Base-by-base conservation (phyloP, 2,329 filamentous ascomycete genomes). In the Colletotrichum lupini region DNA sequence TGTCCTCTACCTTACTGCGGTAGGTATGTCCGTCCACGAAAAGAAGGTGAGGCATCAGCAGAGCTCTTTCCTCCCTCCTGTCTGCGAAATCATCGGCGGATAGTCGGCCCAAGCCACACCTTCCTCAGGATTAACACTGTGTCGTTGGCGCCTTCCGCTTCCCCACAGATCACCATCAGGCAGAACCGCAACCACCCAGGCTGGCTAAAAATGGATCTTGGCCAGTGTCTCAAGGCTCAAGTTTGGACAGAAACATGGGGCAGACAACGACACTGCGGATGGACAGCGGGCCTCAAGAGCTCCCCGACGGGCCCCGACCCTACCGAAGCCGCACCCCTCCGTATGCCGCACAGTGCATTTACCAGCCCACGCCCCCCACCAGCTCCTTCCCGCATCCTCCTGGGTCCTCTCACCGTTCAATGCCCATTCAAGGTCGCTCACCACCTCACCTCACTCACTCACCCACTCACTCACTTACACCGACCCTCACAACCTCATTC, bases 281-380 rank as follows among this genome's bases (percentile, higher is more conserved):
- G 16, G 42, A 49, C 42, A 19, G 7, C 42, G 42, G 42, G n/a
- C 42, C 42, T 49, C 42, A 19, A 49, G 42, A 49, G 42, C 42
- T 49, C 60, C 37, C 42, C 28, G 28, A 28, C 30, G 26, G 26
- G 55, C 32, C 32, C 70, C 70, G 67, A 70, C 59, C 60, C 16
- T 65, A 35, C 67, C 60, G 70, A 65, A 65, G 55, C 66, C 53
- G 28, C 28, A 19, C 11, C n/a, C 35, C 26, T 22, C 59, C 19
- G 66, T 42, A 22, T 37, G 2, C 46, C 46, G 60, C 70, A 73
- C 70, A 65, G 70, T 73, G 60, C 60, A 49, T 56, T 49, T 46
- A 49, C n/a, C 22, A 46, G 9, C 30, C 32, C 16, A 32, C 30
- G 14, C 22, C 46, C 32, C 46, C 26, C 37, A 26, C 37, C 57